A percentile compares a stretch with the other conserved stretches of the same genome.
These are phyloP conservation scores for Aspergillus olivimuriae DNA, from an alignment of 495 filamentous ascomycete genomes.

Conservation along the genomic window DNA sequence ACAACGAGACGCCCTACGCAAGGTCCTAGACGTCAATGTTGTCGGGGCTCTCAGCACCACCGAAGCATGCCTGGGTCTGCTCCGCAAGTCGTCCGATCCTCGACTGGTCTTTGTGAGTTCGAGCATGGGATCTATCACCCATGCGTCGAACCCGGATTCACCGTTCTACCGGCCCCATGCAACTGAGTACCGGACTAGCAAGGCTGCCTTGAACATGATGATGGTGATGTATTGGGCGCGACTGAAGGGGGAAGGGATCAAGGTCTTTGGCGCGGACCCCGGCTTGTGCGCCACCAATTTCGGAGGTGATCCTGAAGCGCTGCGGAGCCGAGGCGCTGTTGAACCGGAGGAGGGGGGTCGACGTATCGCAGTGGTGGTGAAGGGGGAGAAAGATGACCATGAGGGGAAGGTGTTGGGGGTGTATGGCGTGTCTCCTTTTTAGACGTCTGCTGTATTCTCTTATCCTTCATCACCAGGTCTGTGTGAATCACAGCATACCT, in stretches of 20 bases:
- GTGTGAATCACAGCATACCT: too few relatives aligned
- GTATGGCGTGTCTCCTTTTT: constrained; percentile 20
- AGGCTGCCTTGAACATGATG: constrained; percentile 40
- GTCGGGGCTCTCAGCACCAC: constrained; percentile 28
- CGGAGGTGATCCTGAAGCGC: constrained; percentile 8
- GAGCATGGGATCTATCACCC: constrained; percentile 25
- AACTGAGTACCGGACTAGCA: constrained; percentile 32
- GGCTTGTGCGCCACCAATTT: constrained; percentile 18
- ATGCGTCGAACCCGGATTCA: constrained; percentile 21
- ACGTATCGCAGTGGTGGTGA: constrained; percentile 20
- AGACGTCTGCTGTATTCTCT: too few relatives aligned
- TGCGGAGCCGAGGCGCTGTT: constrained; percentile 18
- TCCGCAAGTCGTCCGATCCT: constrained; percentile 26
- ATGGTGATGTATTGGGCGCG: constrained; percentile 12
- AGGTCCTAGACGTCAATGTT: constrained; percentile 33
- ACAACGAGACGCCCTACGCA: constrained; percentile 18
- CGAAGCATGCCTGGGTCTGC: constrained; percentile 33
- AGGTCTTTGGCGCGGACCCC: constrained; percentile 16
- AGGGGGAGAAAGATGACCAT: constrained; percentile 22
- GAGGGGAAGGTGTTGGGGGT: constrained; percentile 20
- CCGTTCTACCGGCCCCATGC: constrained; percentile 11
- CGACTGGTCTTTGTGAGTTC: constrained; percentile 36
- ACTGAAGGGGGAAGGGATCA: constrained; percentile 12
- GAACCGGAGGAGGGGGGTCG: constrained; percentile 22
- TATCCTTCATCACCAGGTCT: too few relatives aligned